Percentiles rank a stretch among this genome's conserved stretches.
phyloP scores from a whole-genome alignment of 257 asterid genomes.

The Agastache rugosa region DNA sequence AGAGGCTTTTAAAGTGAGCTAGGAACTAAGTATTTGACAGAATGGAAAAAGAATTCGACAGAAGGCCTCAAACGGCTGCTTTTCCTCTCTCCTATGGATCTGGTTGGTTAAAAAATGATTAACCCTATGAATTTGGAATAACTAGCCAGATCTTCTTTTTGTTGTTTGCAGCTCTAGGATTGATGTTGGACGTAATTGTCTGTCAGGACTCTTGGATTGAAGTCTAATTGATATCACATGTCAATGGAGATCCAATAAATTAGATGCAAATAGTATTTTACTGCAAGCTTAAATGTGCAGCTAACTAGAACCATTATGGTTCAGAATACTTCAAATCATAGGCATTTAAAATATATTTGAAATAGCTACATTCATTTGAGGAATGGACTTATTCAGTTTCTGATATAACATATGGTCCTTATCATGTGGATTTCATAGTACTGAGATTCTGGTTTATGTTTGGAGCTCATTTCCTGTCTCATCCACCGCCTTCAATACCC shows the following conservation, averaged over 20 bases:
- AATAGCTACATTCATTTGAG: background rate
- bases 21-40: background rate
- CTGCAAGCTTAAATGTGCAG: background rate
- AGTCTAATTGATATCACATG: conserved; percentile 9
- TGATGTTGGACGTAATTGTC: background rate
- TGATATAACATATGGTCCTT: background rate
- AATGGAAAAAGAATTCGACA: background rate
- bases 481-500: conserved; percentile 11
- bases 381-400: background rate
- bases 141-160: background rate
- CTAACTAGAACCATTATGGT: conserved; percentile 1
- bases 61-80: background rate
- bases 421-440: background rate
- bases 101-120: background rate
- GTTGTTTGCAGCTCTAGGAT: conserved; percentile 20
- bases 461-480: background rate
- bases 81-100: background rate
- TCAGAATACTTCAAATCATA: background rate
- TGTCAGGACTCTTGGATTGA: background rate
- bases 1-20: background rate
- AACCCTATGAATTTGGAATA: conserved; percentile 5
- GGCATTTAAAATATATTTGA: background rate
- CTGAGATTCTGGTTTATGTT: conserved; percentile 9
- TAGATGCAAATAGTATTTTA: background rate
- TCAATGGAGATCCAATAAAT: background rate